Base-by-base conservation (phyloP, 495 filamentous ascomycete species). In the Penicillium parvum region DNA sequence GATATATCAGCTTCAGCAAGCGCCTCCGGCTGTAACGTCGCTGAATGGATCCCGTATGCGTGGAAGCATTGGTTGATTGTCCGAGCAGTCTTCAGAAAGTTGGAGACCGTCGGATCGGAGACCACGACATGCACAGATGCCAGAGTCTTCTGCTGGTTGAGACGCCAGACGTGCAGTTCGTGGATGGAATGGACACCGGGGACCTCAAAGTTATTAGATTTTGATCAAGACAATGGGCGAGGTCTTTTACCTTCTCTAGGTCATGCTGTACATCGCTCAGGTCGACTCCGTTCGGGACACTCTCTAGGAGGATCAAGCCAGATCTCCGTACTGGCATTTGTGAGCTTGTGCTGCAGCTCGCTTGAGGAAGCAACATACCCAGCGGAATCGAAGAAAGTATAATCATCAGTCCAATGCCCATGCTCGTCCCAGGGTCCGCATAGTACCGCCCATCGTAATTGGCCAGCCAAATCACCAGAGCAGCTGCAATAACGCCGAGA, bases 191-290 rank as follows among this genome's bases (percentile, higher is more conserved):
- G 39, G 1, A 78, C 63, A 1, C 71, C 74, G 1, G 65, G 62
- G 28, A 77, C 66, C 64, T 71, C 15, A 15, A 7, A 14, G 4
- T 4, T 28, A 20, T 53, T 18, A 49, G 26, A 19, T 10, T 5
- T 27, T 18, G 12, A 20, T 10, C 3, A 8, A 12, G 6, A 32
- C 5, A 11, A 19, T 17, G 6, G 7, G 9, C 21, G 19, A 38
- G 14, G 4, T 37, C n/a, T 23, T 52, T 14, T 48, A 72, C 71
- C 51, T 53, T 62, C 43, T 76, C 71, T 1, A 76, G 53, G 47
- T 95, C 90, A 39, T 85, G 79, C 47, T 86, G 81, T 57, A 96
- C 84, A 44, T 95, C 82, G 30, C 78, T 75, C 39, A 87, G 65
- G 20, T 82, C 74, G 50, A 96, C 79, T 10, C 83, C 82, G 8